Evolutionary conservation across 352 stramenopile species (phyloP), one percentile per base, ranked within the genome.

Genomic region (Paralagenidium karlingii): DNA sequence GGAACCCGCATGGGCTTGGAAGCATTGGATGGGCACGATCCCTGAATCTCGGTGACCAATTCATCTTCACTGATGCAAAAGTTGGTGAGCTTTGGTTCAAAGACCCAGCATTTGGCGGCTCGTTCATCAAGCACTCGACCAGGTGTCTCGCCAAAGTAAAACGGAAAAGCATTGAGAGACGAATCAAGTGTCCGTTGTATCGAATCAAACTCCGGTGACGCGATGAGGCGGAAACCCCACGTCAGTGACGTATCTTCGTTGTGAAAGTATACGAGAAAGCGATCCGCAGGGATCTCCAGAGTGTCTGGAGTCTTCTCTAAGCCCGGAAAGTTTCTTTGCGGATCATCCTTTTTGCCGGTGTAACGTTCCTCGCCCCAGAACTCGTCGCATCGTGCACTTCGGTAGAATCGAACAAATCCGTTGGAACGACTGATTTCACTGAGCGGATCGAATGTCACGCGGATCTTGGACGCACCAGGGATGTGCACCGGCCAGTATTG

Each of bases 201-300:
- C 28, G 28, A 32, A 13, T 32, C 28, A 32, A 75, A 83, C 25
- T 78, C 47, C 0, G 75, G 66, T 1, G 60, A 67, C 8, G 64
- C 70, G 3, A 79, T 32, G 8, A 85, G 48, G 3, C 75, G 63
- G 43, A 85, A 84, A 20, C 74, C 75, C 75, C 75, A 89, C 6
- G 56, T 55, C n/a, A 53, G 61, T 2, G 68, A 63, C 5, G 49
- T 54, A 5, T 55, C 58, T 40, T 68, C 63, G 18, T 76, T 75
- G 27, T 75, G 71, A 27, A 87, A 80, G 39, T 85, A 82, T 9
- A 88, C 63, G 28, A 86, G 47, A 52, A 84, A 83, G 3, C 58
- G 56, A 49, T 86, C 77, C 4, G 56, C 63, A 3, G 60, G 58
- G 24, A 90, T 79, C 24, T 86, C 71, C 30, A 36, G 21, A 3